phyloP scores from a whole-genome alignment of 108 stramenopile genomes.

The Mediolabrus comicus region DNA sequence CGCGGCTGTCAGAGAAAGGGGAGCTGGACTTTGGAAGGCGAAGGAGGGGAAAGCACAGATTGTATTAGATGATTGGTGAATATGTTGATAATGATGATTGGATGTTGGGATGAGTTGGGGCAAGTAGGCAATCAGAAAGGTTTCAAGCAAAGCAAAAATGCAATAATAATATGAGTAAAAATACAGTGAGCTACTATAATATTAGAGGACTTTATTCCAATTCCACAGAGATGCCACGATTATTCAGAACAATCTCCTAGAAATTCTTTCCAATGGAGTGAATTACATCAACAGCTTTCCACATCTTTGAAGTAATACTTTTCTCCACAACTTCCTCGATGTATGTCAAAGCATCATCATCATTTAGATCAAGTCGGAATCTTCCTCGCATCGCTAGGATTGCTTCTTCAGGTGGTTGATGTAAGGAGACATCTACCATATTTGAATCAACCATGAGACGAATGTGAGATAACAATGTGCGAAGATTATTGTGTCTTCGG shows the following conservation, averaged over 20 bases:
- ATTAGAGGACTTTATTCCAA: too few relatives aligned
- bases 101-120: not conserved
- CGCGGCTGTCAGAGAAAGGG: constrained; percentile 75
- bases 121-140: not conserved
- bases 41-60: constrained; percentile 53
- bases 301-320: constrained; percentile 73
- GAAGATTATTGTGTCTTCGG: constrained; percentile 74
- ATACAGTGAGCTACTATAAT: too few relatives aligned
- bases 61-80: constrained; percentile 2
- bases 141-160: too few relatives aligned
- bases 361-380: constrained; percentile 68
- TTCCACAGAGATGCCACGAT: not conserved
- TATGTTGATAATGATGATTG: not conserved
- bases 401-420: constrained; percentile 62
- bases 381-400: constrained; percentile 66
- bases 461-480: constrained; percentile 66
- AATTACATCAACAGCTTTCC: constrained; percentile 89
- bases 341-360: constrained; percentile 71
- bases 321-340: constrained; percentile 82
- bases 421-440: constrained; percentile 56
- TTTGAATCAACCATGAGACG: constrained; percentile 59
- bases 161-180: too few relatives aligned
- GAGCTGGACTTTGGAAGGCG: constrained; percentile 51
- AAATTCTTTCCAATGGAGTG: constrained; percentile 77
- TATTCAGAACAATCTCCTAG: constrained; percentile 39